Evolutionary conservation across 2,329 filamentous ascomycete species (phyloP).

Genomic region (Fusarium fracticaudum): DNA sequence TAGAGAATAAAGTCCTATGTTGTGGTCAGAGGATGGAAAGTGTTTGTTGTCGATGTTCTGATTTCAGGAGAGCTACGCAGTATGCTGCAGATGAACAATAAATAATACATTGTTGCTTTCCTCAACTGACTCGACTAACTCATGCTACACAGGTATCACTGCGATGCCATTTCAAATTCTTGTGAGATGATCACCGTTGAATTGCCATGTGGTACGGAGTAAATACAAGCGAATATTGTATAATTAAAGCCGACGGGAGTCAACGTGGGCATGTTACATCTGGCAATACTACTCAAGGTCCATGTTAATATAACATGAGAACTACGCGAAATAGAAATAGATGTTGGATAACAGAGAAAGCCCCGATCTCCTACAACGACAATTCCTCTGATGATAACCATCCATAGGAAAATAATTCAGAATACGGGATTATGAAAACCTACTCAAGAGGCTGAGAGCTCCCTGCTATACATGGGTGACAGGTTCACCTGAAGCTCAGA

Average conservation of each 20-base stretch:
- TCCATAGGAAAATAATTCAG: not conserved
- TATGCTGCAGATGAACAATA: not conserved
- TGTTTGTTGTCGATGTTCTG: not conserved
- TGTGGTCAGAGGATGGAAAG: not conserved
- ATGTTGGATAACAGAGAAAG: not conserved
- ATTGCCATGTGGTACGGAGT: conserved; percentile 37
- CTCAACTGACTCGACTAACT: not conserved
- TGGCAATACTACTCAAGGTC: conserved; percentile 9
- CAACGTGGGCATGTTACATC: conserved; percentile 9
- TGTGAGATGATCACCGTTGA: conserved; percentile 13
- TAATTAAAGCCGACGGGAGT: conserved; percentile 11
- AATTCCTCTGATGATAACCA: not conserved
- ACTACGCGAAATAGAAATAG: conserved; percentile 2
- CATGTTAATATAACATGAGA: not conserved
- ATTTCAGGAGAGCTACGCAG: not conserved
- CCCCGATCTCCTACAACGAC: not conserved
- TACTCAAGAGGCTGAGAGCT: not conserved
- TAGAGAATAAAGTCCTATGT: not conserved
- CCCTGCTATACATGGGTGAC: conserved; percentile 21
- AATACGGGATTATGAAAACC: not conserved
- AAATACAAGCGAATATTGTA: conserved; percentile 7
- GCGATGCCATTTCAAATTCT: not conserved
- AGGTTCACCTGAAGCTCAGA: conserved; percentile 43
- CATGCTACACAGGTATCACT: not conserved
- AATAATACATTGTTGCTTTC: not conserved